phyloP scores from a whole-genome alignment of 768 basidiomycete genomes.

The Pisolithus orientalis region DNA sequence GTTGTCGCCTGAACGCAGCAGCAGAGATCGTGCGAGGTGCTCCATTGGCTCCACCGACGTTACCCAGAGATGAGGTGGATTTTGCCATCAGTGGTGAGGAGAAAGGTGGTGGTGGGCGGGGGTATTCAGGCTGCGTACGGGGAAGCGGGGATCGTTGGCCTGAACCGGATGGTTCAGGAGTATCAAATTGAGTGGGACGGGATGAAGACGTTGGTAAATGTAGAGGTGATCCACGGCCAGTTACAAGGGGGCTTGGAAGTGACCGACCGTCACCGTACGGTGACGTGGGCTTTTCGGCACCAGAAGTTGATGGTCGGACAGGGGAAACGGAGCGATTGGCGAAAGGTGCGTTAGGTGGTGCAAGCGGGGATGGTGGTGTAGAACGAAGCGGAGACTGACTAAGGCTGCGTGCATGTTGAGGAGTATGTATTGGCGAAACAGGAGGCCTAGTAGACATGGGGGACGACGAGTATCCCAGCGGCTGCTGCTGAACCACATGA shows the following conservation, averaged over 20 bases:
- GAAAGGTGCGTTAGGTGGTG: conserved; percentile 37
- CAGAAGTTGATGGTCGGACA: conserved; percentile 19
- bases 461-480: not conserved
- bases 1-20: conserved; percentile 63
- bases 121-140: conserved; percentile 45
- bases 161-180: conserved; percentile 2
- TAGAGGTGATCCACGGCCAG: conserved; percentile 2
- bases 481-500: conserved; percentile 5
- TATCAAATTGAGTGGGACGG: conserved; percentile 10
- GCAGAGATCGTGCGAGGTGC: conserved; percentile 61
- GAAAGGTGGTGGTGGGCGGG: conserved; percentile 29
- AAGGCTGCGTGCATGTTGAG: conserved; percentile 1
- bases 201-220: conserved; percentile 1
- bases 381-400: conserved; percentile 4
- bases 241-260: conserved; percentile 10
- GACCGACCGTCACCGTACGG: conserved; percentile 14
- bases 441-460: not conserved
- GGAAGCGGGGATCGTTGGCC: conserved; percentile 24
- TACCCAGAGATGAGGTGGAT: conserved; percentile 30
- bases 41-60: conserved; percentile 21
- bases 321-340: conserved; percentile 35
- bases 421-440: conserved; percentile 5
- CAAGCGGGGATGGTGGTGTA: conserved; percentile 20
- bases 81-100: conserved; percentile 23
- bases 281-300: conserved; percentile 21